Conservation (phyloP, 108 stramenopile genomes). For the Nitzschia palea region DNA sequence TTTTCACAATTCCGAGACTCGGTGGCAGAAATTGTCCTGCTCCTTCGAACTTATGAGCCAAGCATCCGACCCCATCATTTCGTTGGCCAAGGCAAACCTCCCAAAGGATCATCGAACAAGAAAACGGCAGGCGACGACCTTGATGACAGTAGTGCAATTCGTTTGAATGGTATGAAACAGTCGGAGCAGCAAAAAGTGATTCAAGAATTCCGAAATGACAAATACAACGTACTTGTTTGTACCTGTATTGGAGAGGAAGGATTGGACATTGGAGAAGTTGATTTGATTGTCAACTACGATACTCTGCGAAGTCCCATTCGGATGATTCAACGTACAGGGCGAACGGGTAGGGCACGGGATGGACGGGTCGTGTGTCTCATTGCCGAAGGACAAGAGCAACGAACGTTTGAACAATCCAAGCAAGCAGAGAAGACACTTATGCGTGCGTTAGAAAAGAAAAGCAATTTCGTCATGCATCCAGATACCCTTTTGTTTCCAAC, state of each 20-base stretch:
- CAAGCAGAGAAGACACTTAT: slow-evolving; percentile 48
- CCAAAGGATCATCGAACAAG: slow-evolving; percentile 9
- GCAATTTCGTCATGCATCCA: slow-evolving; percentile 46
- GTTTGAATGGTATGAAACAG: slow-evolving; percentile 80
- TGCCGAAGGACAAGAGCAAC: slow-evolving; percentile 73
- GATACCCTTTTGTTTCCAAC: slow-evolving; percentile 58
- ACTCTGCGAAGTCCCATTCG: slow-evolving; percentile 83
- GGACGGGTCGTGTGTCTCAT: slow-evolving; percentile 85
- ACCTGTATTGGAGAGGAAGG: slow-evolving; percentile 96
- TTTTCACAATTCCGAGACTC: slow-evolving; percentile 86
- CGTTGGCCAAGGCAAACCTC: slow-evolving; percentile 74
- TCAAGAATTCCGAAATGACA: slow-evolving; percentile 68
- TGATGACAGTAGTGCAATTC: slow-evolving; percentile 3
- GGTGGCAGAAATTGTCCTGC: slow-evolving; percentile 70
- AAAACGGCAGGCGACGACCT: not conserved
- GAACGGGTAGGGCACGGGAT: slow-evolving; percentile 89
- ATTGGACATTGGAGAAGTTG: slow-evolving; percentile 96
- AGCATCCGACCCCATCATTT: slow-evolving; percentile 68
- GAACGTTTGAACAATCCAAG: slow-evolving; percentile 36
- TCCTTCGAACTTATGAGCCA: slow-evolving; percentile 33
- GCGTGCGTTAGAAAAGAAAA: slow-evolving; percentile 56
- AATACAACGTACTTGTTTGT: slow-evolving; percentile 91
- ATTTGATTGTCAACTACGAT: slow-evolving; percentile 94
- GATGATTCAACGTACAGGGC: slow-evolving; percentile 85
- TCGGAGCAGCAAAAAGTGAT: slow-evolving; percentile 82